Base-by-base conservation (phyloP, 257 asterid species). In the Ehretia macrophylla region DNA sequence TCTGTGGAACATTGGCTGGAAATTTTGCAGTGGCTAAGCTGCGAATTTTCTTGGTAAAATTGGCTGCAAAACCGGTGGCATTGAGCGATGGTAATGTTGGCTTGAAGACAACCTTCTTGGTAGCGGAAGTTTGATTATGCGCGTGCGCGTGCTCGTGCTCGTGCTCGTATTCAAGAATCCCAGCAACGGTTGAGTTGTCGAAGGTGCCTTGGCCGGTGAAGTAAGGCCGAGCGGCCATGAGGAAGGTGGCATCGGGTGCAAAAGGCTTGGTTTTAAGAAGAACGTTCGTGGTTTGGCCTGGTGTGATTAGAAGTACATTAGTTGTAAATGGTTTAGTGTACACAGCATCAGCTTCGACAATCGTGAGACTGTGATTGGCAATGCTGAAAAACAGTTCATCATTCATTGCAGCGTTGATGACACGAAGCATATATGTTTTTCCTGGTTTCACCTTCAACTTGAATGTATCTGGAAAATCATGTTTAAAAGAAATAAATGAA, bases 201-300 rank as follows among this genome's bases (percentile, higher is more conserved):
- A 85, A 74, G 14, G 84, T 70, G 49, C 90, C 95, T 12, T 12
- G 80, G 58, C 95, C 95, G 0, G 95, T 76, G 68, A 53, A 63
- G 45, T 83, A 85, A 14, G 90, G 95, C 17, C 79, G 60, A 6
- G 88, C 90, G 2, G 79, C 74, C 90, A 83, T 85, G 68, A 76
- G 60, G 73, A 85, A 85, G 51, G 81, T 80, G 62, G 88, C 86
- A 10, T 71, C 63, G 5, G 83, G 86, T 70, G 59, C 44, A 55
- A 21, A 5, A 11, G 84, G 71, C 63, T 76, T 80, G 23, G 86
- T 78, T 72, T 66, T 80, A 39, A 85, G 81, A 14, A 85, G 84
- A 56, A 85, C 84, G 14, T 83, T 85, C 5, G 80, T 76, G 38
- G 95, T 85, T 55, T 85, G 90, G 45, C 95, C 95, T 5, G 95